Base-by-base conservation (phyloP, 1,139 yeast species). In the Sugiyamaella xylanicola region DNA sequence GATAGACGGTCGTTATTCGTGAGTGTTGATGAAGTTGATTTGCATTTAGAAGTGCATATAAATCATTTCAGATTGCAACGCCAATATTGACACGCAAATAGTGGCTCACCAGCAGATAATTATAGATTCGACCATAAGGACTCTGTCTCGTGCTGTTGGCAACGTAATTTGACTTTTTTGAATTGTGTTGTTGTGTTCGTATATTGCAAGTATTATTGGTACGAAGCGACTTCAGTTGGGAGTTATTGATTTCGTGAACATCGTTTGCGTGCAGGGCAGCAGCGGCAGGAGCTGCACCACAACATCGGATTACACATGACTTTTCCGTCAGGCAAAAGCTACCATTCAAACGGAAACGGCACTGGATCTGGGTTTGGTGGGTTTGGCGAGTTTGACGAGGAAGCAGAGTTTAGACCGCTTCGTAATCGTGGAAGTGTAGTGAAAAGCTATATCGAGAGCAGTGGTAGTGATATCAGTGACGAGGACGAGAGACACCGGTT, bases 391-490 rank as follows among this genome's bases (percentile, higher is more conserved):
- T 29, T 32, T 17, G 43, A 46, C 17, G 42, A n/a, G n/a, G 50
- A 16, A 4, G 4, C 35, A 19, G 50, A 37, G 4, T 46, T 19
- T 15, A 35, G 50, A 16, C 42, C 50, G 17, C 35, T 46, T 21
- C 41, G 50, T 21, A 25, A 40, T 15, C 36, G 42, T 15, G 39
- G 29, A 4, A 62, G 36, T 51, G 55, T 45, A 61, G 58, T 42
- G 56, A 56, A 47, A 40, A 40, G 48, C 35, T 52, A 51, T 22
- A 13, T 21, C 16, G 49, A 49, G 36, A 37, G 37, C 44, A 45
- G 53, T 46, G 50, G 49, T 36, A 44, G 55, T 35, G 41, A 46
- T 19, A 19, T 39, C 35, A 44, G 22, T 11, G 57, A 40, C 35
- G 51, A 48, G 2, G 58, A 47, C 35, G 29, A n/a, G n/a, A n/a